These are phyloP conservation scores for Lolium multiflorum DNA, from an alignment of 176 grass and related monocot genomes.

Conservation along the genomic window DNA sequence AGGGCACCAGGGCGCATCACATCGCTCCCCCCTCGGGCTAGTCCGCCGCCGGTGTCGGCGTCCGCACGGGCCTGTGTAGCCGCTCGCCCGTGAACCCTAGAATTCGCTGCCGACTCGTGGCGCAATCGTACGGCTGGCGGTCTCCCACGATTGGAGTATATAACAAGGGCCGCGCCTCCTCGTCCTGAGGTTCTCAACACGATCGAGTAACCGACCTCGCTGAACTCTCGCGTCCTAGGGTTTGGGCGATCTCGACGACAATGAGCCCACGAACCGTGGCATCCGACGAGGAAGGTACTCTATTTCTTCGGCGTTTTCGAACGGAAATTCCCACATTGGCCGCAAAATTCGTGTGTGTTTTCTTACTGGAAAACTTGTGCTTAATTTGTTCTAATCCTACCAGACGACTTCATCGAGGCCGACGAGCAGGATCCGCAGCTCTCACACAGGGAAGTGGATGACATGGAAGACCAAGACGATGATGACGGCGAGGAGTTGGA, in stretches of 20 bases:
- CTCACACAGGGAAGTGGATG: neutral
- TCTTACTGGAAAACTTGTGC: constrained; percentile 29
- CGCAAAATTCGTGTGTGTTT: neutral
- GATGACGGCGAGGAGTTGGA: constrained; percentile 72
- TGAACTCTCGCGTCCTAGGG: constrained; percentile 44
- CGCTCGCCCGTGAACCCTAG: constrained; percentile 29
- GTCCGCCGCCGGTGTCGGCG: neutral
- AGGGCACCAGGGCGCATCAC: neutral
- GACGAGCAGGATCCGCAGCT: constrained; percentile 37
- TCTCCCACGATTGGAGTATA: constrained; percentile 9
- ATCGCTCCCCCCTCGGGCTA: neutral
- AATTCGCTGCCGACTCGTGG: neutral
- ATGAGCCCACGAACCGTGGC: constrained; percentile 67
- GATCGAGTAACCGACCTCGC: neutral
- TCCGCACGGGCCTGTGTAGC: neutral
- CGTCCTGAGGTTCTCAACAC: constrained; percentile 2
- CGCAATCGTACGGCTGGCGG: neutral
- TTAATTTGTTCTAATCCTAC: constrained; percentile 36
- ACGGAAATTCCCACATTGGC: neutral
- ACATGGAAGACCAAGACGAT: constrained; percentile 42
- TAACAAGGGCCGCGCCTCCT: neutral
- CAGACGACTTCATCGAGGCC: constrained; percentile 62
- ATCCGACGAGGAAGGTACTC: constrained; percentile 85
- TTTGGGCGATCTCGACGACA: constrained; percentile 43
- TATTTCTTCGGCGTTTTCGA: constrained; percentile 3